These are phyloP conservation scores for Orychophragmus violaceus DNA, from an alignment of 345 rosid genomes.

Conservation along the genomic window DNA sequence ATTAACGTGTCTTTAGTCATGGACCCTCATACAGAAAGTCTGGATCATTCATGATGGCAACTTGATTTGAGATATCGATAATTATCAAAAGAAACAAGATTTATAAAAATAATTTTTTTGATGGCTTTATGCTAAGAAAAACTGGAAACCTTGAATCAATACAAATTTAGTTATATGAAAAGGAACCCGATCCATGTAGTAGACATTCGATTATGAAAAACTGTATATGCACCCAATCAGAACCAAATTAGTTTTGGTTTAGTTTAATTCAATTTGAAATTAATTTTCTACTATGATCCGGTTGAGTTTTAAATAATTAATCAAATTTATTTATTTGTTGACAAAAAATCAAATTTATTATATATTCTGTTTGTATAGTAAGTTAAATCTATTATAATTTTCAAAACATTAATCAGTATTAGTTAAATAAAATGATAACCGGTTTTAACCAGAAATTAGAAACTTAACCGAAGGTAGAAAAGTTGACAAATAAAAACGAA, in stretches of 20 bases:
- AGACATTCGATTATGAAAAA: neutral
- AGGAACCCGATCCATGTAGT: neutral
- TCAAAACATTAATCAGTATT: too few relatives aligned
- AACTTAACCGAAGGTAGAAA: neutral
- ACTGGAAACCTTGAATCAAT: neutral
- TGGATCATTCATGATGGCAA: constrained; percentile 20
- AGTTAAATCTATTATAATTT: too few relatives aligned
- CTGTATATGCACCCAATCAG: neutral
- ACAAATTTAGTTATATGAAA: neutral
- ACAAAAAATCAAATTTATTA: too few relatives aligned
- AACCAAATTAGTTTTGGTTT: neutral
- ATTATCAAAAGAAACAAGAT: neutral
- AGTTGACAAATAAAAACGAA: too few relatives aligned
- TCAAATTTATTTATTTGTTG: neutral
- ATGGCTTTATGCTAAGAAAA: neutral
- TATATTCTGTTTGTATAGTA: too few relatives aligned
- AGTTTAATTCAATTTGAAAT: neutral
- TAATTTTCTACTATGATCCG: neutral
- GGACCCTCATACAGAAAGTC: constrained; percentile 4
- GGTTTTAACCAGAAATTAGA: neutral
- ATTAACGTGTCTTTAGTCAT: constrained; percentile 9
- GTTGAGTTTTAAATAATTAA: neutral
- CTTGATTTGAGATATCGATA: constrained; percentile 1
- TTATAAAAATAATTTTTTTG: neutral
- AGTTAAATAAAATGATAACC: too few relatives aligned